Base-by-base conservation (phyloP, 2,329 filamentous ascomycete species). In the Trichoderma semiorbis region DNA sequence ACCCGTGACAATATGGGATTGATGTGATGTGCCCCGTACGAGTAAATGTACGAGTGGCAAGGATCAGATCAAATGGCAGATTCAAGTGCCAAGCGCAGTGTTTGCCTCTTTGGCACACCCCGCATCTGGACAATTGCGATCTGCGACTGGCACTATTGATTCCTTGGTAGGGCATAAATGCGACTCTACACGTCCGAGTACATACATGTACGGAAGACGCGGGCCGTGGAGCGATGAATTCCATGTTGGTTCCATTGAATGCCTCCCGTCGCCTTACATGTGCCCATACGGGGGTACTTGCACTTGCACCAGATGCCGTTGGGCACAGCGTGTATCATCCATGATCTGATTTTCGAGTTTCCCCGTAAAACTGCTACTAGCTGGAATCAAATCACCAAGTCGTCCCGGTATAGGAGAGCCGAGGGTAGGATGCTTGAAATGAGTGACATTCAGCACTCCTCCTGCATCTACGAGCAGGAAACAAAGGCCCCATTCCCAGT, bases 101-200 rank as follows among this genome's bases (percentile, higher is more conserved):
- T 28, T 68, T 58, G 50, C 57, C 39, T 18, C 34, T 57, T 50
- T 69, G 66, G 36, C 28, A 30, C 43, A 63, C 67, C 67, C 67
- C 67, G 67, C 67, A 70, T 70, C 57, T 50, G 39, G 34, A 47
- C 39, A 53, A 62, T 69, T 50, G 36, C 39, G 55, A 60, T 69
- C 57, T 69, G 39, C 66, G 57, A 28, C 36, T 32, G 26, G 66
- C 39, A 60, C 34, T 32, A 60, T 69, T 60, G 50, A 60, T 30
- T 58, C 34, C 26, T 18, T 32, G 47, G 63, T 53, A 50, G 18
- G 8, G n/a, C 32, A 16, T 47, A 36, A 36, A 69, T 60, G 66
- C 66, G 21, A 69, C 66, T 32, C 24, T 68, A 21, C 24, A n/a
- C 34, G 63, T 55, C n/a, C n/a, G n/a, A n/a, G n/a, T n/a, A n/a